Base-by-base conservation (phyloP, 2,329 filamentous ascomycete species). In the Calonectria montana region DNA sequence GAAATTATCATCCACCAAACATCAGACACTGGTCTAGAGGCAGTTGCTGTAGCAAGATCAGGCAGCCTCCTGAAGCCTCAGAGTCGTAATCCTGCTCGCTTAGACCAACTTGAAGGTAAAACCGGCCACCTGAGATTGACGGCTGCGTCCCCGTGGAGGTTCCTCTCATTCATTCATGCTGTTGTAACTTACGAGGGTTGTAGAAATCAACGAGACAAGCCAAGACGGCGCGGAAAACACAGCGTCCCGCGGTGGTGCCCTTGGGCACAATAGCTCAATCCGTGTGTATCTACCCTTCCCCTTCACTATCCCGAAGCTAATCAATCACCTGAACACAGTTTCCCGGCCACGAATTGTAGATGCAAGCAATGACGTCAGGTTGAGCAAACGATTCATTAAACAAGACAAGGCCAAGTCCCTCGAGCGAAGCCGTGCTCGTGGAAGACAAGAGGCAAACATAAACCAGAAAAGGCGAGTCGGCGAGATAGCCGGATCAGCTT, bases 31-130 rank as follows among this genome's bases (percentile, higher is more conserved):
- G 85, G 86, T 3, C 78, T 88, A 37, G 85, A 84, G 67, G 83
- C 84, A n/a, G 86, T 88, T 2, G 79, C 83, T 1, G 71, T 88
- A 27, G 85, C 85, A 15, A 82, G 86, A 50, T 82, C 83, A 5
- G 81, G 82, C 16, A 87, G 85, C 48, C 74, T 87, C 16, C 67
- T 80, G n/a, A 75, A 75, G 35, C 55, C 65, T 39, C 69, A 35
- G 23, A 35, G 61, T 35, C 41, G 23, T 7, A 43, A 18, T 8
- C 7, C 41, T 21, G 2, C 18, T 6, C 7, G 53, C 18, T 16
- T 18, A 23, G 25, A 8, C 15, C 18, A 37, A 23, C 35, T 50
- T 0, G 43, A 65, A 65, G 62, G 62, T 65, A 37, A 64, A 27
- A 25, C 61, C 10, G 29, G 9, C 13, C 2, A 23, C 23, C 13